A percentile compares a stretch with the other conserved stretches of the same genome.
Evolutionary conservation across 257 asterid genomes (phyloP).

Genomic region (Echium plantagineum): DNA sequence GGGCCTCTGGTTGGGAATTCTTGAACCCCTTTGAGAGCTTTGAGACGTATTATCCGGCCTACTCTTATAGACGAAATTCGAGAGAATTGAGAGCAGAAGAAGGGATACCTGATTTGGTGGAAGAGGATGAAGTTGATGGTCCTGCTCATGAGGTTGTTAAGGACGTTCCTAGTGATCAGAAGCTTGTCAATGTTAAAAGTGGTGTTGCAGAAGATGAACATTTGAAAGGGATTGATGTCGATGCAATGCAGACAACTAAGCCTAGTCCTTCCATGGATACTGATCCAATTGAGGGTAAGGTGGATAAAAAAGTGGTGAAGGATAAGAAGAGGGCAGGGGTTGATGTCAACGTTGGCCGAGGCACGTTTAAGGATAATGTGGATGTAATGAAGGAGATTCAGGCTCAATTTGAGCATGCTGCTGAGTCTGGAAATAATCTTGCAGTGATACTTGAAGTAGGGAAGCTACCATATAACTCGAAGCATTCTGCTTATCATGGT

Average conservation of each 20-base stretch:
- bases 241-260: conserved; percentile 38
- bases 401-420: conserved; percentile 64
- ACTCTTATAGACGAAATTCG: conserved; percentile 65
- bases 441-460: conserved; percentile 82
- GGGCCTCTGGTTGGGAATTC: conserved; percentile 78
- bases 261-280: conserved; percentile 42
- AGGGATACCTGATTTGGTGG: conserved; percentile 95
- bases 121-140: conserved; percentile 76
- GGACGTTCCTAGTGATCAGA: conserved; percentile 73
- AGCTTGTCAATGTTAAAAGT: conserved; percentile 43
- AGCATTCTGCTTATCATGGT: conserved; percentile 69
- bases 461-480: conserved; percentile 63
- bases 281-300: conserved; percentile 70
- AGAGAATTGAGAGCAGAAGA: conserved; percentile 91
- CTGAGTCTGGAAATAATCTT: conserved; percentile 65
- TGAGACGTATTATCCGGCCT: conserved; percentile 51
- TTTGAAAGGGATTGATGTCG: conserved; percentile 29
- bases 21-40: conserved; percentile 72
- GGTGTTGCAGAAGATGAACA: conserved; percentile 24
- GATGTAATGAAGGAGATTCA: conserved; percentile 82
- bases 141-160: conserved; percentile 58
- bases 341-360: conserved; percentile 42
- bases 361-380: conserved; percentile 51
- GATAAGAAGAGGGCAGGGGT: conserved; percentile 39
- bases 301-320: conserved; percentile 78